Percentiles rank a stretch among this genome's conserved stretches.
Conservation (phyloP, 306 rosid genomes). For the Begonia masoniana region DNA sequence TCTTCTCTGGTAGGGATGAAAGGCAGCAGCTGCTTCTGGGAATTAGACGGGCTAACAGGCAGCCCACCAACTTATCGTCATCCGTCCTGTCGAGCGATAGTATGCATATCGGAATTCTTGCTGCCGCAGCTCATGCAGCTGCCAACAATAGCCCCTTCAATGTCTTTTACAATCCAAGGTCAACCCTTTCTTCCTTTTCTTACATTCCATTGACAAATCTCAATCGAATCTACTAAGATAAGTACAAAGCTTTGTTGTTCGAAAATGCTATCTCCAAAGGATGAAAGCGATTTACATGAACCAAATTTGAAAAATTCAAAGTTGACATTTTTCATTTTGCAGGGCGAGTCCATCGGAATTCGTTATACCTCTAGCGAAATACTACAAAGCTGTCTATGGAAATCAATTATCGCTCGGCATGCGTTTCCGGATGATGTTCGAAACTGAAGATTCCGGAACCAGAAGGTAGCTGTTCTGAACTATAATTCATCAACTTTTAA, state of each 20-base stretch:
- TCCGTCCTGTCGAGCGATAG: slow-evolving; percentile 91
- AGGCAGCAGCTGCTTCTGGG: slow-evolving; percentile 95
- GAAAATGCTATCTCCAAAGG: neutral
- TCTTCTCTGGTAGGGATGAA: slow-evolving; percentile 50
- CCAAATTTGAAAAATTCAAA: neutral
- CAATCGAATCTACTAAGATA: neutral
- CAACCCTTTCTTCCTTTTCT: slow-evolving; percentile 3
- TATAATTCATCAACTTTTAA: too few species aligned
- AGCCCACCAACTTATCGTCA: slow-evolving; percentile 69
- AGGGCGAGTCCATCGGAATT: slow-evolving; percentile 99
- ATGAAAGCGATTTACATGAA: neutral
- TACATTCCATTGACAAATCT: neutral
- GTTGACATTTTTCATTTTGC: slow-evolving; percentile 12
- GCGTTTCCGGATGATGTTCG: slow-evolving; percentile 98
- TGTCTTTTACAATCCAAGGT: slow-evolving; percentile 91
- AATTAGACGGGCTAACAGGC: slow-evolving; percentile 85
- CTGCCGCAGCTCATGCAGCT: slow-evolving; percentile 96
- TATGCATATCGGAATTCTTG: slow-evolving; percentile 96
- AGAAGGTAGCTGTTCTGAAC: slow-evolving; percentile 55
- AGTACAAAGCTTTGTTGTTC: too few species aligned
- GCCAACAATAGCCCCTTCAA: slow-evolving; percentile 89
- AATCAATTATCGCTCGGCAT: slow-evolving; percentile 86
- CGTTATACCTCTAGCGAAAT: slow-evolving; percentile 95
- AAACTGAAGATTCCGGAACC: slow-evolving; percentile 95
- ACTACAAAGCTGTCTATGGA: slow-evolving; percentile 88